These are phyloP conservation scores for Teunomyces kruisii DNA, from an alignment of 805 yeast genomes.

Conservation along the genomic window DNA sequence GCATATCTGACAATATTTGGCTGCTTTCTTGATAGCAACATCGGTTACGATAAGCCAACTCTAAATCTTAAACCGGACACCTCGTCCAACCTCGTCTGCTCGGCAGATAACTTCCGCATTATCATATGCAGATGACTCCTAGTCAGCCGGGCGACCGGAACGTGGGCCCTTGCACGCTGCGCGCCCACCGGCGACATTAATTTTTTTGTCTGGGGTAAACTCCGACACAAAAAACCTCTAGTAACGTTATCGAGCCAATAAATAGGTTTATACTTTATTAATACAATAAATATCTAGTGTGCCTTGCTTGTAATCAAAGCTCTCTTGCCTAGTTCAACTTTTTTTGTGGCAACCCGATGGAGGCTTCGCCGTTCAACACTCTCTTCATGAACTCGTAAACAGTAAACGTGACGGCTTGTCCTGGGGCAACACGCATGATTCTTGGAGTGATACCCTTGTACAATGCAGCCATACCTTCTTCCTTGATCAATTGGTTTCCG, in stretches of 20 bases:
- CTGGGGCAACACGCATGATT: constrained; percentile 99
- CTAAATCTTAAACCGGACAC: too few species aligned
- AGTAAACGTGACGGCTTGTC: constrained; percentile 97
- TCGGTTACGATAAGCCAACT: neutral
- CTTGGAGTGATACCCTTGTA: constrained; percentile 98
- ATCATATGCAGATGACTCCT: neutral
- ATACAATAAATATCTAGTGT: neutral
- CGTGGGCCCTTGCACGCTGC: too few species aligned
- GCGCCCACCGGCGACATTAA: too few species aligned
- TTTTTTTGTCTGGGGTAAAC: neutral
- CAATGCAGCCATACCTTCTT: constrained; percentile 72
- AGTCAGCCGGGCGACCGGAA: constrained; percentile 2
- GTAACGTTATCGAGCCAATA: neutral
- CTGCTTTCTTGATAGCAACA: too few species aligned
- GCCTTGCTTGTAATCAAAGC: neutral
- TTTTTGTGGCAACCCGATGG: constrained; percentile 13
- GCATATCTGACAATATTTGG: too few species aligned
- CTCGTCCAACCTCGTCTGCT: too few species aligned
- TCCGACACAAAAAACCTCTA: neutral
- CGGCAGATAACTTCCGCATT: too few species aligned
- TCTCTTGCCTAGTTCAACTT: constrained; percentile 16
- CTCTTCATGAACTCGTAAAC: constrained; percentile 88
- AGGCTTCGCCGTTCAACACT: constrained; percentile 42
- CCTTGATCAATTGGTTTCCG: constrained; percentile 75
- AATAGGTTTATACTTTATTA: neutral